A percentile compares a stretch with the other conserved stretches of the same genome.
phyloP scores from a whole-genome alignment of 75 land plant species.

The Chamaecyparis obtusa region DNA sequence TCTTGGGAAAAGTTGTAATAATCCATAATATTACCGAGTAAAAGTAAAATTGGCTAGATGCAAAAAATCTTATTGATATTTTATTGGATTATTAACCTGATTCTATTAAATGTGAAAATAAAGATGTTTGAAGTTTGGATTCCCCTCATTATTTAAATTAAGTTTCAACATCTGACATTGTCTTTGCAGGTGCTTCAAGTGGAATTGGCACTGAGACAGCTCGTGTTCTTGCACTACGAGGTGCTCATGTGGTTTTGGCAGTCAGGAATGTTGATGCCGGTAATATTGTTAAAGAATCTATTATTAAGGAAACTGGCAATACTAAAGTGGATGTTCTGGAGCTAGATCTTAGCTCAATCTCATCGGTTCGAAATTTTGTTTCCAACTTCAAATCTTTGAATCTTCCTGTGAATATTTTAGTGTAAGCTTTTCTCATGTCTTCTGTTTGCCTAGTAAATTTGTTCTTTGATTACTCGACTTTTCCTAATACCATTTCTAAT shows the following conservation, averaged over 20 bases:
- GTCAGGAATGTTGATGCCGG: slow-evolving; percentile 46
- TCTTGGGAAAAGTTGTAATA: not conserved
- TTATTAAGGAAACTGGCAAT: slow-evolving; percentile 37
- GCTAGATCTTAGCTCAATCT: slow-evolving; percentile 65
- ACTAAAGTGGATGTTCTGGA: slow-evolving; percentile 68
- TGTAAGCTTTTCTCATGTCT: slow-evolving; percentile 38
- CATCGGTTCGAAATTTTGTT: slow-evolving; percentile 65
- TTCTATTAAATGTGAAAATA: too few species aligned
- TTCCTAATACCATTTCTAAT: not conserved
- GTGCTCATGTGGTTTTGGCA: slow-evolving; percentile 50
- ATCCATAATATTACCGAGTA: not conserved
- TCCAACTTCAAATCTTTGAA: slow-evolving; percentile 38
- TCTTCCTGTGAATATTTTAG: slow-evolving; percentile 66
- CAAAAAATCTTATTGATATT: not conserved
- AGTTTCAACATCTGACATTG: not conserved
- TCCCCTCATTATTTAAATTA: not conserved
- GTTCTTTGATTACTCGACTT: slow-evolving; percentile 1
- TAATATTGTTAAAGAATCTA: slow-evolving; percentile 35
- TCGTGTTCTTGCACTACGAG: slow-evolving; percentile 65
- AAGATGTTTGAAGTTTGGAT: not conserved
- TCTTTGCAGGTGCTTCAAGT: slow-evolving; percentile 64
- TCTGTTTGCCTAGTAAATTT: not conserved
- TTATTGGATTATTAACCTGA: not conserved
- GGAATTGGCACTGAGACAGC: slow-evolving; percentile 75
- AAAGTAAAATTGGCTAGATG: not conserved